These are phyloP conservation scores for Sugiyamaella smithiae DNA, from an alignment of 805 yeast species.

Conservation along the genomic window DNA sequence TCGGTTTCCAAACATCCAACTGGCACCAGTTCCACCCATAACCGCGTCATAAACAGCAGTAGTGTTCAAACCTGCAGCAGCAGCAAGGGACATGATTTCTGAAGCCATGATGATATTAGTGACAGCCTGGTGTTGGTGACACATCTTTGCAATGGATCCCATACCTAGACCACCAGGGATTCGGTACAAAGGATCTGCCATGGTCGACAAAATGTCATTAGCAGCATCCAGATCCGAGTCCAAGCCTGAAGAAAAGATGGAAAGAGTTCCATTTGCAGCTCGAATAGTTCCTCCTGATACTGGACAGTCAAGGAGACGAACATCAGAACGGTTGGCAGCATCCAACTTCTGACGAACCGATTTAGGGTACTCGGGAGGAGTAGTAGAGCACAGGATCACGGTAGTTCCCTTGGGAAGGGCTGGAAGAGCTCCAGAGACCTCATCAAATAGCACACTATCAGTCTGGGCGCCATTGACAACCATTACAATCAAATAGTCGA, in stretches of 20 bases:
- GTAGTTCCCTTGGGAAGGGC: conserved; percentile 1
- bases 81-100: conserved; percentile 6
- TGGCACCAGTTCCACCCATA: conserved; percentile 5
- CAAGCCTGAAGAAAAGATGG: conserved; percentile 8
- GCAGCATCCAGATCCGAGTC: conserved; percentile 9
- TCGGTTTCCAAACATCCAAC: conserved; percentile 15
- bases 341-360: neutral
- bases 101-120: conserved; percentile 11
- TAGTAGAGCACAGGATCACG: conserved; percentile 11
- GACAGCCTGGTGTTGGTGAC: conserved; percentile 13
- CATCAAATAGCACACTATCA: conserved; percentile 12
- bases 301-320: conserved; percentile 10
- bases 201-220: neutral
- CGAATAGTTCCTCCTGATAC: conserved; percentile 12
- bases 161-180: conserved; percentile 14
- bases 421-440: conserved; percentile 2
- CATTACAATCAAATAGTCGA: conserved; percentile 12
- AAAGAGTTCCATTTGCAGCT: conserved; percentile 11
- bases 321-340: neutral
- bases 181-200: conserved; percentile 10
- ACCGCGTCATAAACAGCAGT: conserved; percentile 3
- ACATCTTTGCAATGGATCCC: conserved; percentile 14
- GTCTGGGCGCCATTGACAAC: conserved; percentile 14
- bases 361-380: conserved; percentile 12
- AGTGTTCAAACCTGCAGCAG: conserved; percentile 9